Evolutionary conservation across 2,329 filamentous ascomycete species (phyloP).

Genomic region (Lachnellula suecica): DNA sequence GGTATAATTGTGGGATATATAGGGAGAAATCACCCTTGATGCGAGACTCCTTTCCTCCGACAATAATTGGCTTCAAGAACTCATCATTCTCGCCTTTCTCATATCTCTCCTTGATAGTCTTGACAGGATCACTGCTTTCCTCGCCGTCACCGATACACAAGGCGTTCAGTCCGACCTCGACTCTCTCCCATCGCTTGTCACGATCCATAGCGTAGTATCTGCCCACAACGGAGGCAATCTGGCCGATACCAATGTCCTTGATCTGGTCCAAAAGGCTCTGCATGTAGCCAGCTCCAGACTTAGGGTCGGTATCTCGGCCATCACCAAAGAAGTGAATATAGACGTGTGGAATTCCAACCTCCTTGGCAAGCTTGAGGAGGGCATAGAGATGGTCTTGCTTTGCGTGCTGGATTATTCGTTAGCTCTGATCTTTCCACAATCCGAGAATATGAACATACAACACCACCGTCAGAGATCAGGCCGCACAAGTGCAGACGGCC

Average conservation of each 20-base stretch:
- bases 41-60: constrained; percentile 81
- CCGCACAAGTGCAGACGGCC: constrained; percentile 91
- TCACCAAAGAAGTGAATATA: constrained; percentile 99
- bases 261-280: constrained; percentile 77
- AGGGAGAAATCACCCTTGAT: constrained; percentile 65
- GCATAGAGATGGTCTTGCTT: constrained; percentile 93
- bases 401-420: constrained; percentile 60
- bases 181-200: constrained; percentile 97
- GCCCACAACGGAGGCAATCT: constrained; percentile 90
- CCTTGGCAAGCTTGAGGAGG: constrained; percentile 87
- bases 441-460: constrained; percentile 49
- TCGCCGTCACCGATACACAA: constrained; percentile 85
- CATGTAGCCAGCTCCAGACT: constrained; percentile 87
- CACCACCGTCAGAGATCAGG: constrained; percentile 91
- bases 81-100: constrained; percentile 88
- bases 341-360: constrained; percentile 81
- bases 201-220: constrained; percentile 99
- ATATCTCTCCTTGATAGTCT: constrained; percentile 85
- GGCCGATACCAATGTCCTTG: constrained; percentile 81
- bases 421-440: constrained; percentile 5
- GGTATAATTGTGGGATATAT: neutral
- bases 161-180: constrained; percentile 84
- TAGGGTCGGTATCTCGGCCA: constrained; percentile 95
- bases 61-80: constrained; percentile 96
- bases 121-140: constrained; percentile 77